Conservation (phyloP, 805 yeast genomes). For the Grigorovia transvaalensis region DNA sequence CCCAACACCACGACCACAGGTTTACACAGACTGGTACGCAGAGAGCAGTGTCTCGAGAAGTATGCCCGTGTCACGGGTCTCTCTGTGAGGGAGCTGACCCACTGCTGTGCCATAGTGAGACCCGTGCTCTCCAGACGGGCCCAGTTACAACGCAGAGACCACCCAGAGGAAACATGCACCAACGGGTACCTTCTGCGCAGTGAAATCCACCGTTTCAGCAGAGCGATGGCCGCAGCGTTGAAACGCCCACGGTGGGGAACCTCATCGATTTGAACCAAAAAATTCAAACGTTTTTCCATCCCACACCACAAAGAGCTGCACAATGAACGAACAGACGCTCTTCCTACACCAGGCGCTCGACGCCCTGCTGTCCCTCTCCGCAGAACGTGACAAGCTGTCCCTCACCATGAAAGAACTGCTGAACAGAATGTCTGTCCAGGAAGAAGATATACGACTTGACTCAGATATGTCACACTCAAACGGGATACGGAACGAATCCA, state of each 20-base stretch:
- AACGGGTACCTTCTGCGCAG: neutral
- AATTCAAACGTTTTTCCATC: too few relatives aligned
- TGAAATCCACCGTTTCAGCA: neutral
- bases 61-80: slow-evolving; percentile 18
- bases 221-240: neutral
- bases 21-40: slow-evolving; percentile 6
- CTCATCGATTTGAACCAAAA: neutral
- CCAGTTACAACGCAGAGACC: neutral
- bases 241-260: neutral
- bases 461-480: neutral
- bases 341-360: slow-evolving; percentile 26
- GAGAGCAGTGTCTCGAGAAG: slow-evolving; percentile 10
- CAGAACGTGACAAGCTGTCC: slow-evolving; percentile 18
- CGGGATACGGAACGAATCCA: neutral
- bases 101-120: slow-evolving; percentile 21
- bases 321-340: slow-evolving; percentile 20
- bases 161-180: neutral
- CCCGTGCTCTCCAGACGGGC: slow-evolving; percentile 11
- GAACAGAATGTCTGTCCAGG: slow-evolving; percentile 10
- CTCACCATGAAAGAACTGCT: slow-evolving; percentile 24
- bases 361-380: slow-evolving; percentile 24
- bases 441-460: neutral
- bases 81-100: slow-evolving; percentile 12
- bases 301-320: neutral
- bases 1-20: slow-evolving; percentile 8